Percentiles rank a stretch among this genome's conserved stretches.
These are phyloP conservation scores for Scolecobasidium constrictum DNA, from an alignment of 2,329 filamentous ascomycete genomes.

Conservation along the genomic window DNA sequence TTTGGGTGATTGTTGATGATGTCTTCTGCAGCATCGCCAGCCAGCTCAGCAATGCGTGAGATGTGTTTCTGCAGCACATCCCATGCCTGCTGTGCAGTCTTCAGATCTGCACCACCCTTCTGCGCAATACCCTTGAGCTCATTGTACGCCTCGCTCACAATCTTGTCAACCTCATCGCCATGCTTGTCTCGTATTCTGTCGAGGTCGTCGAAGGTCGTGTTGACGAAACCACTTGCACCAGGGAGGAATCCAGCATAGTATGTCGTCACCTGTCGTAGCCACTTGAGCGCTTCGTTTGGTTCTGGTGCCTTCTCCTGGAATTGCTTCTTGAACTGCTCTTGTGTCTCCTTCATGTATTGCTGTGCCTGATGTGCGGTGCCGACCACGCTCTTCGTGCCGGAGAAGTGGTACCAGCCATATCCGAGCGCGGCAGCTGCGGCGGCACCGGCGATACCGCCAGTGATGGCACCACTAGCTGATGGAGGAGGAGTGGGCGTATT, in stretches of 20 bases:
- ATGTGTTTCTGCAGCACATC: conserved; percentile 52
- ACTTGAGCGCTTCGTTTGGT: conserved; percentile 54
- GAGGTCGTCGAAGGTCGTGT: conserved; percentile 58
- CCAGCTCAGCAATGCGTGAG: conserved; percentile 48
- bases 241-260: conserved; percentile 64
- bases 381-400: conserved; percentile 38
- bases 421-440: conserved; percentile 34
- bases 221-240: conserved; percentile 57
- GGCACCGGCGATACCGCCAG: conserved; percentile 41
- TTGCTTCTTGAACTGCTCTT: conserved; percentile 50
- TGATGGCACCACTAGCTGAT: conserved; percentile 19
- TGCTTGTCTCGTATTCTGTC: conserved; percentile 58
- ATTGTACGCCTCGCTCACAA: conserved; percentile 56
- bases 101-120: conserved; percentile 43
- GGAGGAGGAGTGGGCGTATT: conserved; percentile 16
- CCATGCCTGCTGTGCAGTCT: conserved; percentile 51
- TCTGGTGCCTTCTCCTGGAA: conserved; percentile 53
- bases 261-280: conserved; percentile 54
- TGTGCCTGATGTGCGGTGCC: conserved; percentile 44
- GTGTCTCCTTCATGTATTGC: conserved; percentile 48
- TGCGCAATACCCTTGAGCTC: conserved; percentile 50
- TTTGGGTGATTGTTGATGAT: conserved; percentile 64
- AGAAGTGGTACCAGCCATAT: conserved; percentile 44
- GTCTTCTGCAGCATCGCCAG: conserved; percentile 51
- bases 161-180: conserved; percentile 56